Percentiles rank a stretch among this genome's conserved stretches.
phyloP scores from a whole-genome alignment of 1,284 basidiomycete species.

The Tylopilus orsonianus region DNA sequence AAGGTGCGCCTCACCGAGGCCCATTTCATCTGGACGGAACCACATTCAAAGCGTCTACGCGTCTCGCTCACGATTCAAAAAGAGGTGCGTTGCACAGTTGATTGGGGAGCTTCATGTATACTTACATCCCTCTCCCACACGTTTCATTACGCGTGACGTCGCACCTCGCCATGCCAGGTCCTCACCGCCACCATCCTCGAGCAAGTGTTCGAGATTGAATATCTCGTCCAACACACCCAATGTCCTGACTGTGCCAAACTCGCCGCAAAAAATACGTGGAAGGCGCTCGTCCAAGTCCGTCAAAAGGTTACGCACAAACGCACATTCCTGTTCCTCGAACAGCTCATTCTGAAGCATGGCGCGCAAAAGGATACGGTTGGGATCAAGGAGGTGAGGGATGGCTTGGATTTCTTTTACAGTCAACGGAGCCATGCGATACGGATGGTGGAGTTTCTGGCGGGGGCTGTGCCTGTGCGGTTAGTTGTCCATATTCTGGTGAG shows the following conservation, averaged over 20 bases:
- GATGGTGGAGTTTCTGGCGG: conserved; percentile 93
- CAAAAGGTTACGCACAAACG: conserved; percentile 98
- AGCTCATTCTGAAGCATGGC: conserved; percentile 95
- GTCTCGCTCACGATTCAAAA: conserved; percentile 98
- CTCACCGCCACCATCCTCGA: conserved; percentile 94
- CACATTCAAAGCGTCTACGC: conserved; percentile 91
- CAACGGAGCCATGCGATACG: conserved; percentile 90
- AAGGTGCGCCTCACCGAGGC: conserved; percentile 97
- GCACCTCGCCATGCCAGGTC: conserved; percentile 49
- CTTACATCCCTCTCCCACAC: neutral
- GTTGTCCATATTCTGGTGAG: conserved; percentile 25
- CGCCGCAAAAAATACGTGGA: conserved; percentile 99
- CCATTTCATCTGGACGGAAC: conserved; percentile 99
- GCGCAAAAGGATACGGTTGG: conserved; percentile 96
- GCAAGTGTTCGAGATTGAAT: conserved; percentile 97
- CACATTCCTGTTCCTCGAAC: conserved; percentile 97
- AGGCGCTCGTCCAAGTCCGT: conserved; percentile 93
- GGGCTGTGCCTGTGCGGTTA: conserved; percentile 86
- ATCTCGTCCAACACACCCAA: conserved; percentile 94
- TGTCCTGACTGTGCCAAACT: conserved; percentile 92
- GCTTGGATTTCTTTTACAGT: conserved; percentile 96
- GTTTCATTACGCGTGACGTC: neutral
- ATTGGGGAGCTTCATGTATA: neutral
- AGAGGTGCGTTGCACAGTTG: conserved; percentile 57
- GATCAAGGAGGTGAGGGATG: conserved; percentile 91